phyloP scores from a whole-genome alignment of 371 early-diverging fungal genomes.

The Mortierella sp. region DNA sequence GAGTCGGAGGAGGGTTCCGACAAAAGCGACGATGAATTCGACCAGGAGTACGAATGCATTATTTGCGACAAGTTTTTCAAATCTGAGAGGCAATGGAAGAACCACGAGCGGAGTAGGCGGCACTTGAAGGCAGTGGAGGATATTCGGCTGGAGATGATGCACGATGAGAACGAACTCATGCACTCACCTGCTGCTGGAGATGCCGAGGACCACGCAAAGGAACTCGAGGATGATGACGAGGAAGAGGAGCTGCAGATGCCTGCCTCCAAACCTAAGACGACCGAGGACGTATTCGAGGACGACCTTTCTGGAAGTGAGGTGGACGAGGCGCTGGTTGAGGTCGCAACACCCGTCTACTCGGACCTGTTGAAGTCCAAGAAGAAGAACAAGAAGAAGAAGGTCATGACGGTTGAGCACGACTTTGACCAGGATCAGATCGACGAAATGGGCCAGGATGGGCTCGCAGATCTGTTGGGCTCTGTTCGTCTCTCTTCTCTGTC shows the following conservation, averaged over 20 bases:
- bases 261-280: constrained; percentile 11
- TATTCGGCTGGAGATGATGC: constrained; percentile 76
- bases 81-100: constrained; percentile 78
- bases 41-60: constrained; percentile 79
- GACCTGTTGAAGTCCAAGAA: constrained; percentile 52
- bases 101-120: constrained; percentile 84
- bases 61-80: constrained; percentile 87
- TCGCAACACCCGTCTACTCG: constrained; percentile 31
- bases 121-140: constrained; percentile 78
- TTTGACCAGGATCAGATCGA: constrained; percentile 46
- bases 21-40: constrained; percentile 56
- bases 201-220: constrained; percentile 11
- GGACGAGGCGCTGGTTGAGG: constrained; percentile 17
- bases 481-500: constrained; percentile 35
- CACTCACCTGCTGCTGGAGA: background rate
- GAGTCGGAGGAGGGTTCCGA: constrained; percentile 30
- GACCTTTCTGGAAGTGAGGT: constrained; percentile 16
- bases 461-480: constrained; percentile 44
- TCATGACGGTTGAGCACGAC: constrained; percentile 42
- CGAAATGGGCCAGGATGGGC: constrained; percentile 54
- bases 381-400: constrained; percentile 60
- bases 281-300: constrained; percentile 32
- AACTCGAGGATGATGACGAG: constrained; percentile 44
- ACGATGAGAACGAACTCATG: constrained; percentile 40
- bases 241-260: constrained; percentile 38